phyloP scores from a whole-genome alignment of 805 yeast genomes.

The Candida xyloterini region DNA sequence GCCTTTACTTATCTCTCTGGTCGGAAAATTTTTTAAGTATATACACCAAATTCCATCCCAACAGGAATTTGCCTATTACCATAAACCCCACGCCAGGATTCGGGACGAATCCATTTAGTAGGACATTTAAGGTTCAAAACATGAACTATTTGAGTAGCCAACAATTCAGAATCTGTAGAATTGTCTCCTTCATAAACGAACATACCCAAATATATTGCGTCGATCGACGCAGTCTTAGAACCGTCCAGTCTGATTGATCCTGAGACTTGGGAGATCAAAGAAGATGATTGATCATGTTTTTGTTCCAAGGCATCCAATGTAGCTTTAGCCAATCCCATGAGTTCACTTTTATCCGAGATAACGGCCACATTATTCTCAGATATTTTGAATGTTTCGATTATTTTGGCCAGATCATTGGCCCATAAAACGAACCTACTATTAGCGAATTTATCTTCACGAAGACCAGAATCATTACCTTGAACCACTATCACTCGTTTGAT shows the following conservation, averaged over 20 bases:
- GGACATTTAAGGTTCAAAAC: conserved; percentile 15
- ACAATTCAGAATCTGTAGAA: conserved; percentile 58
- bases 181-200: conserved; percentile 92
- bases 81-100: conserved; percentile 82
- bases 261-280: background rate
- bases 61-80: conserved; percentile 67
- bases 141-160: conserved; percentile 40
- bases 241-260: conserved; percentile 1
- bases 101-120: conserved; percentile 49
- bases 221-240: conserved; percentile 4
- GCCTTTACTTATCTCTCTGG: conserved; percentile 10
- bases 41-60: conserved; percentile 77
- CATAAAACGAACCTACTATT: conserved; percentile 21
- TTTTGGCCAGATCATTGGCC: conserved; percentile 24
- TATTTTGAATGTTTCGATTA: conserved; percentile 19
- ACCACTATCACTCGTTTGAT: conserved; percentile 52
- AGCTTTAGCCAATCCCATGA: conserved; percentile 12
- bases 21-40: conserved; percentile 29
- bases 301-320: conserved; percentile 6
- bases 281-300: too few species aligned
- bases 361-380: conserved; percentile 12
- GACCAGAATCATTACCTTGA: conserved; percentile 72
- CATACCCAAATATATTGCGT: conserved; percentile 27
- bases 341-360: conserved; percentile 11
- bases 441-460: conserved; percentile 25